Percentiles rank a stretch among this genome's conserved stretches.
phyloP scores from a whole-genome alignment of 106 monocot genomes.

The Phalaenopsis equestris region DNA sequence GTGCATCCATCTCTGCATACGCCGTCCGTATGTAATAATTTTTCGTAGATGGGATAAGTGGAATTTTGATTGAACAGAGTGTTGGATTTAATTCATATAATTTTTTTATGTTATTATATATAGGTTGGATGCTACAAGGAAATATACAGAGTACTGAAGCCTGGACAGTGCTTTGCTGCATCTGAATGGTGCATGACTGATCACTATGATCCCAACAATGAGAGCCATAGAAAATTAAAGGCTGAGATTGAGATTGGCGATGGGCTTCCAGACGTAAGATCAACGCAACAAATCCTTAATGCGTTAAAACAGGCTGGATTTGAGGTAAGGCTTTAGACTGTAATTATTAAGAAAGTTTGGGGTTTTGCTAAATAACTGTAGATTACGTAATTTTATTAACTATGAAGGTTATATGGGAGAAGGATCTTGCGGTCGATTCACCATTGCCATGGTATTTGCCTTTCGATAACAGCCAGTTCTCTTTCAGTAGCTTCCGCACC shows the following conservation, averaged over 20 bases:
- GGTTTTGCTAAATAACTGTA: background rate
- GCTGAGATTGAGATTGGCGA: constrained; percentile 94
- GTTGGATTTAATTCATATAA: too few species aligned
- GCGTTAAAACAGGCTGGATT: constrained; percentile 84
- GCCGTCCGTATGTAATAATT: too few species aligned
- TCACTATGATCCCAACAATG: constrained; percentile 62
- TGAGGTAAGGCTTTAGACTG: constrained; percentile 35
- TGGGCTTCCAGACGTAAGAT: constrained; percentile 91
- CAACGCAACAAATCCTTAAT: constrained; percentile 62
- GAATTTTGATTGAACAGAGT: too few species aligned
- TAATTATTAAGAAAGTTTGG: background rate
- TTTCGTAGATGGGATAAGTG: too few species aligned
- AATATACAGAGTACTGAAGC: constrained; percentile 79
- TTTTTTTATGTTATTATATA: background rate
- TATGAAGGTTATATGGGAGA: constrained; percentile 76
- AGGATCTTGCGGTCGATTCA: constrained; percentile 85
- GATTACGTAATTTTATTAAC: background rate
- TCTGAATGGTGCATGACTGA: constrained; percentile 99
- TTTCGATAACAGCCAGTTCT: constrained; percentile 65
- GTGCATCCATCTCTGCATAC: too few species aligned
- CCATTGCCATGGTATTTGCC: constrained; percentile 90
- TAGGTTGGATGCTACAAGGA: constrained; percentile 94
- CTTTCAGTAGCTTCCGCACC: constrained; percentile 77
- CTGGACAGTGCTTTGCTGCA: constrained; percentile 92
- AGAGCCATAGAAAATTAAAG: constrained; percentile 65